Evolutionary conservation across 2,329 filamentous ascomycete species (phyloP).

Genomic region (Neopestalotiopsis rosae): DNA sequence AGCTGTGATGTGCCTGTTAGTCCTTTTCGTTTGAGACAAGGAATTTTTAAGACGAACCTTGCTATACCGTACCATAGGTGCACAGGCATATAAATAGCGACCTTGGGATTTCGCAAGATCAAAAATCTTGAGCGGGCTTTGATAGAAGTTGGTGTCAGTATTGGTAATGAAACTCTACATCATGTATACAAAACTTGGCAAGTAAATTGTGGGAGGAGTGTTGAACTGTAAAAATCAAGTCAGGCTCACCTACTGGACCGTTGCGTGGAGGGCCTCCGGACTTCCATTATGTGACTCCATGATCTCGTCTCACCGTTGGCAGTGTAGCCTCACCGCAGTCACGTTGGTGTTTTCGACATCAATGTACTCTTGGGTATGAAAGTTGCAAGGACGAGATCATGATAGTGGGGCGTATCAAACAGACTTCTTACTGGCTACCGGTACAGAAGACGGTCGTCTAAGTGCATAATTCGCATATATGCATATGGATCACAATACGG

Average conservation of each 20-base stretch:
- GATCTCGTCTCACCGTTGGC: not conserved
- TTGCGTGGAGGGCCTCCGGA: conserved; percentile 8
- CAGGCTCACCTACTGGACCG: conserved; percentile 18
- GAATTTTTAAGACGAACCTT: conserved; percentile 44
- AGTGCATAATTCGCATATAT: not conserved
- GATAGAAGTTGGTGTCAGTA: not conserved
- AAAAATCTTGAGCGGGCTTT: conserved; percentile 64
- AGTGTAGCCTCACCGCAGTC: not conserved
- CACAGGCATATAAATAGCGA: conserved; percentile 62
- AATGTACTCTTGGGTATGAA: not conserved
- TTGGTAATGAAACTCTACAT: not conserved
- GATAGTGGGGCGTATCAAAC: not conserved
- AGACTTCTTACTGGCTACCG: conserved; percentile 8
- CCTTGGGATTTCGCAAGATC: conserved; percentile 56
- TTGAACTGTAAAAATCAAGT: not conserved
- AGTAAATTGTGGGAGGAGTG: no score
- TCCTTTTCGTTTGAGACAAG: not conserved
- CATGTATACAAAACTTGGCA: not conserved
- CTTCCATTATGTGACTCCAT: conserved; percentile 16
- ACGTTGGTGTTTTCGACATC: no score
- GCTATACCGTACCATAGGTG: conserved; percentile 73
- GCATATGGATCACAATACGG: not conserved
- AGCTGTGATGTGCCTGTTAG: conserved; percentile 43
- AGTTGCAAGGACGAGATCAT: not conserved
- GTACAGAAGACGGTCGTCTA: not conserved